Percentiles rank a stretch among this genome's conserved stretches.
These are phyloP conservation scores for Collybiopsis luxurians DNA, from an alignment of 768 basidiomycete species.

Conservation along the genomic window DNA sequence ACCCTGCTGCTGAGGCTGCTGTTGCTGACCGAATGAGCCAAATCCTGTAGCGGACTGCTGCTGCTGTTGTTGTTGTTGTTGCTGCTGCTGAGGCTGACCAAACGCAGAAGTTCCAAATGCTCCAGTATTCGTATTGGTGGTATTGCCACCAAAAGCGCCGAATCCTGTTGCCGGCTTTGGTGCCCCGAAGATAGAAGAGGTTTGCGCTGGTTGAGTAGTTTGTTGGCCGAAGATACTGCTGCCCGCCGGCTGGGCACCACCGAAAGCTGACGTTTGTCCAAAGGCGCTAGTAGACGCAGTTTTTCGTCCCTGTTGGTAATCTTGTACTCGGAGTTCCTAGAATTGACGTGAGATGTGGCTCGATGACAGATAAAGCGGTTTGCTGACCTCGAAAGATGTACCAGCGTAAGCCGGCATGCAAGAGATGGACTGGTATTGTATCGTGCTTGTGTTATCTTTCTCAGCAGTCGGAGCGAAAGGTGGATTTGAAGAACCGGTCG, in stretches of 20 bases:
- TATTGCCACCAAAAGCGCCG: conserved; percentile 68
- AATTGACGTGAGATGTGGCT: conserved; percentile 10
- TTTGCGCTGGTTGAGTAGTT: conserved; percentile 4
- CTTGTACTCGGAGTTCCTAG: conserved; percentile 75
- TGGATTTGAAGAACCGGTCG: conserved; percentile 69
- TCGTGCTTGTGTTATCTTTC: conserved; percentile 54
- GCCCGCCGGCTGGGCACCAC: conserved; percentile 39
- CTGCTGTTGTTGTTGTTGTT: conserved; percentile 25
- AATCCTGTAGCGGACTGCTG: conserved; percentile 14
- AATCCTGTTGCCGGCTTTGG: conserved; percentile 74
- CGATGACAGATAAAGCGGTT: conserved; percentile 11
- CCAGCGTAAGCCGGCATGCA: conserved; percentile 78
- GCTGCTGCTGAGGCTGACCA: conserved; percentile 36
- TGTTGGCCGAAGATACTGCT: conserved; percentile 45
- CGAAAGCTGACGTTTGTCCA: conserved; percentile 49
- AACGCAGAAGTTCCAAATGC: conserved; percentile 54
- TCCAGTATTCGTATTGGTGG: conserved; percentile 25
- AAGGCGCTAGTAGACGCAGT: conserved; percentile 50
- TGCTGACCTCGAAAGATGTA: conserved; percentile 70
- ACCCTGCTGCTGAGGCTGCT: conserved; percentile 31
- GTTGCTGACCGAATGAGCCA: conserved; percentile 26
- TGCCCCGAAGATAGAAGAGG: conserved; percentile 51
- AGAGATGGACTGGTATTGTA: conserved; percentile 78
- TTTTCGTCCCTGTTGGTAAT: conserved; percentile 73
- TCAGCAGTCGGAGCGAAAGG: conserved; percentile 58